phyloP scores from a whole-genome alignment of 2,329 filamentous ascomycete genomes.

The Metarhizium sp. region DNA sequence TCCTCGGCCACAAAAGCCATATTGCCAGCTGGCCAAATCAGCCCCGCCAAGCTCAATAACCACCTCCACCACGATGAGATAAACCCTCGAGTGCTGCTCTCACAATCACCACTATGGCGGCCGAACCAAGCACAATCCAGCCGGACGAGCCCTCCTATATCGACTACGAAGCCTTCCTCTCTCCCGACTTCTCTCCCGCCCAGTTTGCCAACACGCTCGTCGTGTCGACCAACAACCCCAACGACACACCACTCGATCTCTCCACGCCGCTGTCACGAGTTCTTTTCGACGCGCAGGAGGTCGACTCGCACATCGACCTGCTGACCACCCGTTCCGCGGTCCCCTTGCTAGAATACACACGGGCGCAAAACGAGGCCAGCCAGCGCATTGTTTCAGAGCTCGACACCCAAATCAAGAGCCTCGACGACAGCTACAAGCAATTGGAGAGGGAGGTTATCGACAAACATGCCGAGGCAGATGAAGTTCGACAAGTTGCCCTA shows the following conservation, averaged over 20 bases:
- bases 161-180: constrained; percentile 87
- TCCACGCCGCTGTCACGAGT: constrained; percentile 89
- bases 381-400: constrained; percentile 64
- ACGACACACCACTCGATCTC: constrained; percentile 82
- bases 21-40: no score
- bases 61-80: background rate
- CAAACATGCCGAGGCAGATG: constrained; percentile 77
- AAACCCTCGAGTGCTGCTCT: background rate
- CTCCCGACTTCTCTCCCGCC: constrained; percentile 70
- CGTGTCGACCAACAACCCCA: constrained; percentile 82
- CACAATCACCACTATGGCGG: background rate
- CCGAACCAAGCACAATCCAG: background rate
- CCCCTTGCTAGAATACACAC: constrained; percentile 70
- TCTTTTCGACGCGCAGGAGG: constrained; percentile 92
- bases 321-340: constrained; percentile 78
- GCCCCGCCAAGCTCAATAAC: no score
- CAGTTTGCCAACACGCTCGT: constrained; percentile 85
- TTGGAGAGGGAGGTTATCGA: constrained; percentile 79
- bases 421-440: constrained; percentile 78
- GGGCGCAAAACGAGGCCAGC: constrained; percentile 63
- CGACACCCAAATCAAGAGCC: constrained; percentile 66
- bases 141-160: constrained; percentile 73
- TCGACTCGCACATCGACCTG: constrained; percentile 89
- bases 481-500: constrained; percentile 68
- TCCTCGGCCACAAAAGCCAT: background rate